A percentile compares a stretch with the other conserved stretches of the same genome.
phyloP scores from a whole-genome alignment of 1,284 basidiomycete genomes.

The Peniophora sp. region DNA sequence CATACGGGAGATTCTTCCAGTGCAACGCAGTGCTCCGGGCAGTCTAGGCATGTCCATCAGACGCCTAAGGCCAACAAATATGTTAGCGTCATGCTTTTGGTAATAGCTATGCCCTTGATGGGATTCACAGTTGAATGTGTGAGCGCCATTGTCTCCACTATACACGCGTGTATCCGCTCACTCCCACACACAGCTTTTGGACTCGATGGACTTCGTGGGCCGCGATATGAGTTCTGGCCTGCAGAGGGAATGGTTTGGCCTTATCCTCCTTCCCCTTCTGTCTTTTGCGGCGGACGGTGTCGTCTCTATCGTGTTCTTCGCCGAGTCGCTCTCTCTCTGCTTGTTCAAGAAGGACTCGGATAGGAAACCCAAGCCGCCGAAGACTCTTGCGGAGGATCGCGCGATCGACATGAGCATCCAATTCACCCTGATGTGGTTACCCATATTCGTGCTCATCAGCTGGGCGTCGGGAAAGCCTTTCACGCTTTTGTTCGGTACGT shows the following conservation, averaged over 20 bases:
- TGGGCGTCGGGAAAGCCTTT: slow-evolving; percentile 52
- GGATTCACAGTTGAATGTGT: slow-evolving; percentile 64
- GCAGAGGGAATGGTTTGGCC: slow-evolving; percentile 72
- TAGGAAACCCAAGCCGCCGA: slow-evolving; percentile 1
- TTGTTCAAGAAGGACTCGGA: slow-evolving; percentile 13
- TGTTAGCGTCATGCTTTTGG: slow-evolving; percentile 45
- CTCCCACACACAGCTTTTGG: slow-evolving; percentile 41
- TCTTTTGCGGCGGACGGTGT: slow-evolving; percentile 63
- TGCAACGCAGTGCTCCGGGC: slow-evolving; percentile 29
- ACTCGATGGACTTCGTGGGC: slow-evolving; percentile 52
- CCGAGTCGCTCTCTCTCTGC: slow-evolving; percentile 15
- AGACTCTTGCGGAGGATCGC: slow-evolving; percentile 45
- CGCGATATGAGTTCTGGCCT: no score
- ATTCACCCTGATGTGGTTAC: slow-evolving; percentile 60
- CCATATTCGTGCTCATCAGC: slow-evolving; percentile 47
- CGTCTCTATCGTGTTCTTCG: slow-evolving; percentile 45
- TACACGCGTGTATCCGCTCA: not conserved
- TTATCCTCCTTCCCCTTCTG: slow-evolving; percentile 59
- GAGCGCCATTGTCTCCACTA: slow-evolving; percentile 15
- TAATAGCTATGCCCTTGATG: slow-evolving; percentile 49
- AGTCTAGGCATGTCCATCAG: slow-evolving; percentile 28
- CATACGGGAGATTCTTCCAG: slow-evolving; percentile 35
- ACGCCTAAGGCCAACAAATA: slow-evolving; percentile 55
- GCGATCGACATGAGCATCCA: slow-evolving; percentile 63
- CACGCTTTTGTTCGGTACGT: slow-evolving; percentile 39